Percentiles rank a stretch among this genome's conserved stretches.
Evolutionary conservation across 139 green algal species (phyloP).

Genomic region (Closterium sp.): DNA sequence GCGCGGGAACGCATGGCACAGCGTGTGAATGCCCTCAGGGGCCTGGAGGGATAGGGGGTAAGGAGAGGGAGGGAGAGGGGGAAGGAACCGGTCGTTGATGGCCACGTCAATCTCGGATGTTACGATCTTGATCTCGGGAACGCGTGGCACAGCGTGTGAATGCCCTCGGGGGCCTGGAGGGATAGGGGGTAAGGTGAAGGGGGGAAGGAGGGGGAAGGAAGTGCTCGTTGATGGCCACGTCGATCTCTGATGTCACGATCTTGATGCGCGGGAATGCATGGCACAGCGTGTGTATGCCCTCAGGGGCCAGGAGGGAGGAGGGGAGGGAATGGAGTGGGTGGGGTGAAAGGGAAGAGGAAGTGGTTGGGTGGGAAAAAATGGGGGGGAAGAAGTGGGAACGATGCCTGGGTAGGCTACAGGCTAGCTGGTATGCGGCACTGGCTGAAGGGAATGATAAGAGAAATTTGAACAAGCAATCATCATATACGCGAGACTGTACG

Average conservation of each 20-base stretch:
- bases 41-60: slow-evolving; percentile 48
- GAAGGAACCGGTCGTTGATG: slow-evolving; percentile 57
- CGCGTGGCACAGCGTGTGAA: slow-evolving; percentile 73
- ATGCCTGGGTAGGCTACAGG: background rate
- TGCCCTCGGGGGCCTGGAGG: slow-evolving; percentile 76
- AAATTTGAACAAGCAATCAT: background rate
- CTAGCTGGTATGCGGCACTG: background rate
- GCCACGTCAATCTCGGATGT: slow-evolving; percentile 92
- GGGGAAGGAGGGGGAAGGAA: background rate
- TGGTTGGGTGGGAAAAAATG: background rate
- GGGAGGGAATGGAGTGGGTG: background rate
- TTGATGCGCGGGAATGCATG: slow-evolving; percentile 71
- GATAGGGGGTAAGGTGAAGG: background rate
- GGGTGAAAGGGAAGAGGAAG: background rate
- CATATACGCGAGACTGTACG: background rate
- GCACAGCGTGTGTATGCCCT: slow-evolving; percentile 86
- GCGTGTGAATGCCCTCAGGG: slow-evolving; percentile 80
- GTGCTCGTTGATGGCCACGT: slow-evolving; percentile 68
- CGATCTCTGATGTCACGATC: slow-evolving; percentile 94
- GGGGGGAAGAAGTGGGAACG: background rate
- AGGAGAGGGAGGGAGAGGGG: background rate
- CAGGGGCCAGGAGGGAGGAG: slow-evolving; percentile 61
- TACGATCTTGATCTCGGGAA: slow-evolving; percentile 84
- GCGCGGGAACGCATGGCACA: slow-evolving; percentile 71
- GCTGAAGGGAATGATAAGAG: background rate